Evolutionary conservation across 306 rosid genomes (phyloP), one percentile per base, ranked within the genome.

Genomic region (Urtica urens): DNA sequence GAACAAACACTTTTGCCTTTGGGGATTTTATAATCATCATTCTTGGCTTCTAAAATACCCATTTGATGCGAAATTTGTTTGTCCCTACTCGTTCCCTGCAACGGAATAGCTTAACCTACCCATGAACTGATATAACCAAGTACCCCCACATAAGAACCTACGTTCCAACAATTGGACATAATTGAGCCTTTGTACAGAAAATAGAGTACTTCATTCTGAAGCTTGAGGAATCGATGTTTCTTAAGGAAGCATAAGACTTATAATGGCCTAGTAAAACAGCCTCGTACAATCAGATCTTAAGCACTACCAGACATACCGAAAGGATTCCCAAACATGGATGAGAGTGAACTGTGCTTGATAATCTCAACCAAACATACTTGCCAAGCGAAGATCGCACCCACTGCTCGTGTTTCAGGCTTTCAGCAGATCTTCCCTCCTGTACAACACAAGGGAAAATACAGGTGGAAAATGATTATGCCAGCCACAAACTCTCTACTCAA

Each of bases 381-480:
- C 68, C 65, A 66, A 50, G 54, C 58, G 61, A 60, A 67, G 67
- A 64, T 63, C n/a, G 55, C 65, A 52, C 72, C 61, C 64, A 60
- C 66, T 48, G 80, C 78, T 64, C 44, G 46, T 73, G 80, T 71
- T 70, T 77, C 82, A 75, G 73, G 59, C 67, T 84, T 72, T 50
- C 67, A 49, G 93, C 95, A 85, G 72, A 79, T 73, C 72, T 73
- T 70, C 72, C 87, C 85, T 87, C 99, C 96, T 85, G 99, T 90
- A 77, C 94, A 90, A 79, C 99, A 92, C 96, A 92, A 92, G 96
- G 88, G 86, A 94, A 92, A 92, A 92, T 92, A 82, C 87, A 92
- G 96, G 99, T 80, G 93, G 87, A 77, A 86, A 90, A 82, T 82
- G 94, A 77, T 85, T 92, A 92, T 92, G 83, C 94, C 96, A 92